Percentiles rank a stretch among this genome's conserved stretches.
These are phyloP conservation scores for Hordeum marinum DNA, from an alignment of 176 grass and related monocot genomes.

Conservation along the genomic window DNA sequence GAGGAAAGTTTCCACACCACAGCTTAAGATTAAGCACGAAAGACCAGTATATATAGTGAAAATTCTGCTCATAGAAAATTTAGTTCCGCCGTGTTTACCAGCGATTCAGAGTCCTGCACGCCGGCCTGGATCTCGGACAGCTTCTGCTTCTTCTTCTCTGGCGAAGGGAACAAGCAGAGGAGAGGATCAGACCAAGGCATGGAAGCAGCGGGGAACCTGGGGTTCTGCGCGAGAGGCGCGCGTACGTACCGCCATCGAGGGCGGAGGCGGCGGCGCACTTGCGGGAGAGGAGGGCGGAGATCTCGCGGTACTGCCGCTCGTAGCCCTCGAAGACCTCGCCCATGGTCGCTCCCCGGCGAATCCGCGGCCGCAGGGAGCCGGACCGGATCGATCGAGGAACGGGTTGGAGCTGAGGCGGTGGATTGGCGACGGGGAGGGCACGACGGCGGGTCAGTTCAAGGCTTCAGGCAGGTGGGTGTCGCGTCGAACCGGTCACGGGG, in stretches of 20 bases:
- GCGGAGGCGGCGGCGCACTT: constrained; percentile 55
- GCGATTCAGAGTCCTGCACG: constrained; percentile 63
- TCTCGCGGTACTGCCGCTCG: constrained; percentile 77
- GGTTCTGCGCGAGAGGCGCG: not conserved
- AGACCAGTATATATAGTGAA: not conserved
- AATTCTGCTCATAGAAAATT: not conserved
- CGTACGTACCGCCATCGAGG: constrained; percentile 47
- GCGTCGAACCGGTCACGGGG: not conserved
- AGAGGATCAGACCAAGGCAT: not conserved
- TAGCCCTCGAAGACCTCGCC: constrained; percentile 90
- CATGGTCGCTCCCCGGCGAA: constrained; percentile 24
- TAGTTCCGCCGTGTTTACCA: constrained; percentile 34
- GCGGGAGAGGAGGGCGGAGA: constrained; percentile 53
- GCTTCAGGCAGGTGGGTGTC: not conserved
- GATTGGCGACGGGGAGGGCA: not conserved
- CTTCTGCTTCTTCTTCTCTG: constrained; percentile 81
- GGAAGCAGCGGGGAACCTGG: not conserved
- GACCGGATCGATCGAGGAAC: not conserved
- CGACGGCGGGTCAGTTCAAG: too few relatives aligned
- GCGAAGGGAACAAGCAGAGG: not conserved
- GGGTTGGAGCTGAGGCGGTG: not conserved
- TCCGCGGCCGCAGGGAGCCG: not conserved
- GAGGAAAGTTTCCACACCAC: not conserved
- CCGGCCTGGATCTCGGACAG: constrained; percentile 68
- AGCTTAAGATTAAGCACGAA: not conserved